Percentiles rank a stretch among this genome's conserved stretches.
phyloP scores from a whole-genome alignment of 352 stramenopile genomes.

The Phytophthora ramorum region DNA sequence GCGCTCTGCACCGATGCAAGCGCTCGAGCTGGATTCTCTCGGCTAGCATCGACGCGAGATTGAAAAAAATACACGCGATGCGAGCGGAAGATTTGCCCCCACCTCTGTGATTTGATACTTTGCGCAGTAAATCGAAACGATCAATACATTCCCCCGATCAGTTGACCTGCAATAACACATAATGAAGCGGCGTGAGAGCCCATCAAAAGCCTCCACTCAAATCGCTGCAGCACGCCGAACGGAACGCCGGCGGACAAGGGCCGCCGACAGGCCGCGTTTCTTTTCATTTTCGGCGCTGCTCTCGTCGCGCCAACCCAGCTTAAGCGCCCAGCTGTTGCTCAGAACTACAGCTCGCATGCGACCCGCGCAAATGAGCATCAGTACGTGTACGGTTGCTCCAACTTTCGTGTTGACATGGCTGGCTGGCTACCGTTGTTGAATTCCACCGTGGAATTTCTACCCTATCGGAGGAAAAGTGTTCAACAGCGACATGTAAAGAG shows the following conservation, averaged over 20 bases:
- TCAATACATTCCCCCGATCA: neutral
- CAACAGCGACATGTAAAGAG: conserved; percentile 34
- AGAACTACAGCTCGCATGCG: conserved; percentile 26
- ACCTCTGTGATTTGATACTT: conserved; percentile 17
- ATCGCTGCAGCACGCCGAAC: conserved; percentile 22
- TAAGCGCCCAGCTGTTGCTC: conserved; percentile 33
- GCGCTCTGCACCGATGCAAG: conserved; percentile 23
- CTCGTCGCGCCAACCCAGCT: conserved; percentile 32
- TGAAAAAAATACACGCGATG: conserved; percentile 38
- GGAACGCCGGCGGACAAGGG: conserved; percentile 36
- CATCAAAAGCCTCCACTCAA: conserved; percentile 25
- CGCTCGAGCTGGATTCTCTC: conserved; percentile 37
- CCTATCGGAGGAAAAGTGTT: conserved; percentile 22
- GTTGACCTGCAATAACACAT: conserved; percentile 19
- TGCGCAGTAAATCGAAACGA: neutral
- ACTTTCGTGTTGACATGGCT: conserved; percentile 19
- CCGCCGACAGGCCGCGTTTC: conserved; percentile 15
- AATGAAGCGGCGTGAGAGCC: conserved; percentile 31
- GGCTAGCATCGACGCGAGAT: conserved; percentile 38
- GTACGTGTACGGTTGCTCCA: conserved; percentile 5
- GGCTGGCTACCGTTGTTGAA: conserved; percentile 8
- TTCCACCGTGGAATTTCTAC: neutral
- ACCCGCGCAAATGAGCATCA: conserved; percentile 17
- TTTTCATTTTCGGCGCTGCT: conserved; percentile 27
- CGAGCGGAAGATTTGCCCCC: conserved; percentile 32